Evolutionary conservation across 306 rosid species (phyloP), one percentile per base, ranked within the genome.

Genomic region (Astragalus membranaceus): DNA sequence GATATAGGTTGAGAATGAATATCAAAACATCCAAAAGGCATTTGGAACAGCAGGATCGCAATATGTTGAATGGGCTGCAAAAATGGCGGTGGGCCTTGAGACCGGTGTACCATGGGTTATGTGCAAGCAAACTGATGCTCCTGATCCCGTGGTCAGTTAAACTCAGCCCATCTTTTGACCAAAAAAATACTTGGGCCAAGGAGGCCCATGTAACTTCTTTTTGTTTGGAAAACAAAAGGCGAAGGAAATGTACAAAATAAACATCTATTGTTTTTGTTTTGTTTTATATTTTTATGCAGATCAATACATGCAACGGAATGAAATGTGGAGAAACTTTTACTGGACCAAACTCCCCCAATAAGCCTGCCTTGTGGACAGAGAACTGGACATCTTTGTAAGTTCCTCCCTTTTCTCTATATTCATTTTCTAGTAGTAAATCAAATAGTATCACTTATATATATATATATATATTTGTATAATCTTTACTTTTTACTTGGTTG

Each of bases 91-190:
- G 33, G 82, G 78, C 66, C 93, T 91, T 61, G 49, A 80, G 1
- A 91, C 92, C 4, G 90, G 94, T 0, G 92, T 81, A 0, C 92
- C 94, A 0, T 87, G 94, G 96, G 9, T 82, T n/a, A 91, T 91
- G 97, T 91, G 97, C 89, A 87, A 88, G 80, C 89, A 91, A 72
- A 60, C 69, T 1, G 97, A 88, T 30, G 97, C 97, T 61, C 96
- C 96, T 36, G 87, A 87, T 75, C 96, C 97, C 0, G 83, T 88
- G 81, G 95, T 90, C 8, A 53, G 88, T 74, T 41, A 11, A 17
- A 13, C 32, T 67, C 14, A 20, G n/a, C n/a, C n/a, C n/a, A n/a
- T n/a, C n/a, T n/a, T n/a, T n/a, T n/a, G n/a, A n/a, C n/a, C n/a
- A n/a, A n/a, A n/a, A n/a, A n/a, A n/a, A n/a, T n/a, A n/a, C n/a